Conservation (phyloP, 1,284 basidiomycete species). For the Puccinia polysora region DNA sequence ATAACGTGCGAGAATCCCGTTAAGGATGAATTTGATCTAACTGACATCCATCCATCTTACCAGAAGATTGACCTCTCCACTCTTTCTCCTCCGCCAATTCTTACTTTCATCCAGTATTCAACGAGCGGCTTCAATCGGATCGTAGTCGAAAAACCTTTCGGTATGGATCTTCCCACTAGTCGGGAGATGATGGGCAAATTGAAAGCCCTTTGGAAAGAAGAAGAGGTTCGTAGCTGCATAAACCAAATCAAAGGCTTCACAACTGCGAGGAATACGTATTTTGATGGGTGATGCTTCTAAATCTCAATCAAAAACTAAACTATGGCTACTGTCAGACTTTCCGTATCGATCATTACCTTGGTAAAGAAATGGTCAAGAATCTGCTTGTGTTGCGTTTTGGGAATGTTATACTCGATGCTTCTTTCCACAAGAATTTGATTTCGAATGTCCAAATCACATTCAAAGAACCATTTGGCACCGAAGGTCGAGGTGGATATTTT, state of each 20-base stretch:
- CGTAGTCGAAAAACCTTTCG: constrained; percentile 95
- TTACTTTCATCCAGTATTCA: constrained; percentile 60
- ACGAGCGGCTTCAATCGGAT: constrained; percentile 74
- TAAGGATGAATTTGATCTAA: neutral
- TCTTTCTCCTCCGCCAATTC: neutral
- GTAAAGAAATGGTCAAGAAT: constrained; percentile 99
- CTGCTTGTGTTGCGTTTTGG: constrained; percentile 87
- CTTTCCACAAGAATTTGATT: constrained; percentile 90
- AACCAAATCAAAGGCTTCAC: too few relatives aligned
- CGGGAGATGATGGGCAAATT: constrained; percentile 70
- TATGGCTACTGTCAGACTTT: constrained; percentile 64
- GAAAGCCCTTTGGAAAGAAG: constrained; percentile 83
- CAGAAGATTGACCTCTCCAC: neutral
- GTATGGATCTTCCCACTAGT: constrained; percentile 83
- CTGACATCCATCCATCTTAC: neutral
- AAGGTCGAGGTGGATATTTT: constrained; percentile 95
- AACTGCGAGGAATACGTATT: too few relatives aligned
- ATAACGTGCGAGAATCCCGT: constrained; percentile 50
- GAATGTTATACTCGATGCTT: constrained; percentile 76
- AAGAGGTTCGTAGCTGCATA: constrained; percentile 64
- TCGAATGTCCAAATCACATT: constrained; percentile 95
- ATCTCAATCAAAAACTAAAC: too few relatives aligned
- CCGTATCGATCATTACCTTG: constrained; percentile 95
- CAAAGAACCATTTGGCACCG: constrained; percentile 96
- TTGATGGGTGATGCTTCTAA: too few relatives aligned